Evolutionary conservation across 1,284 basidiomycete species (phyloP).

Genomic region (Anthracocystis setariae): DNA sequence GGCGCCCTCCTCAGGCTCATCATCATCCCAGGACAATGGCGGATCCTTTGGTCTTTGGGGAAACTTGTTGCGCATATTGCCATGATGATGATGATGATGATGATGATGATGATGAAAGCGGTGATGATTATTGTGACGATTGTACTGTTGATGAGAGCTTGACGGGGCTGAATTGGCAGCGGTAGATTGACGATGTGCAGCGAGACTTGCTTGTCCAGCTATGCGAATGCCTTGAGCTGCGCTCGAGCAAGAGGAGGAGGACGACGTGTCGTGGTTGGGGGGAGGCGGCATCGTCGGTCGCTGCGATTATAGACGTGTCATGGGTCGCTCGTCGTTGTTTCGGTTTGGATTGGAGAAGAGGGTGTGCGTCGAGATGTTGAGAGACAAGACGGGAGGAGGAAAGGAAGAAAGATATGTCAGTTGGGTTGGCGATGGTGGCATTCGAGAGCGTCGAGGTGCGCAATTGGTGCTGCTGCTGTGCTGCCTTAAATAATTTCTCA

Average conservation of each 20-base stretch:
- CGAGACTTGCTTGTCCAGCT: conserved; percentile 25
- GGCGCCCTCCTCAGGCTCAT: conserved; percentile 50
- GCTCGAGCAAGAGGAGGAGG: not conserved
- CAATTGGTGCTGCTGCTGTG: no score
- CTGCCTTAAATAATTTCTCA: no score
- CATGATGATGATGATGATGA: conserved; percentile 1
- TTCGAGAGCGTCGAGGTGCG: no score
- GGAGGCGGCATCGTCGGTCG: conserved; percentile 18
- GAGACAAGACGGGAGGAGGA: no score
- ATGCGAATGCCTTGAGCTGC: conserved; percentile 30
- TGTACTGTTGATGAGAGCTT: not conserved
- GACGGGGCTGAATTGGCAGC: conserved; percentile 1
- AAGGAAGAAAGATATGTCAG: no score
- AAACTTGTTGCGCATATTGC: not conserved
- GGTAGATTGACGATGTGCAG: conserved; percentile 4
- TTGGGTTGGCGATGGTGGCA: no score
- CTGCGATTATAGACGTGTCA: not conserved
- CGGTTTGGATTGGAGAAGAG: no score
- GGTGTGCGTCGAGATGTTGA: no score
- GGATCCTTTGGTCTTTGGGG: not conserved
- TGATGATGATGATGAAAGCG: not conserved
- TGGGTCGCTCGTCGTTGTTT: not conserved
- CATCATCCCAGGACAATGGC: conserved; percentile 8
- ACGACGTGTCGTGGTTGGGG: not conserved
- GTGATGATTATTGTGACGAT: conserved; percentile 2